These are phyloP conservation scores for Drechmeria coniospora DNA, from an alignment of 2,329 filamentous ascomycete species.

Conservation along the genomic window DNA sequence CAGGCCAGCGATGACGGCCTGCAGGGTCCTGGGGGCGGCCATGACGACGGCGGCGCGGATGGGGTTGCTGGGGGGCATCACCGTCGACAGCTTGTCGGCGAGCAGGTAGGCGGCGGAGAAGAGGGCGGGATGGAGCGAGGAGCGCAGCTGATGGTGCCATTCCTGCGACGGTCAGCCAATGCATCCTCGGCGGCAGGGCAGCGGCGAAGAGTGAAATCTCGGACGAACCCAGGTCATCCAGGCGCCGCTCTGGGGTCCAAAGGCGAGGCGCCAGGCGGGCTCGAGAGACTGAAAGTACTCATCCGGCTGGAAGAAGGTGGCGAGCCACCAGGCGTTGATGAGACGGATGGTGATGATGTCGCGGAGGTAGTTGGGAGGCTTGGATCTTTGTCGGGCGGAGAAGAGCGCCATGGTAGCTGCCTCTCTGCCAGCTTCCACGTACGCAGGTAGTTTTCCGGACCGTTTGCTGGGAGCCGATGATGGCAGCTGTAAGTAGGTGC, in stretches of 20 bases:
- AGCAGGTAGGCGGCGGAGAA: constrained; percentile 63
- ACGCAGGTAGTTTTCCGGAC: constrained; percentile 45
- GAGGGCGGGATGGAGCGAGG: constrained; percentile 77
- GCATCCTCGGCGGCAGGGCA: no score
- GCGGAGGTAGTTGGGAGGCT: constrained; percentile 13
- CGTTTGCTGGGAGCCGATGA: no score
- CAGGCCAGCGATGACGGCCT: constrained; percentile 62
- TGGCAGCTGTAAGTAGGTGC: no score
- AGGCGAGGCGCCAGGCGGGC: constrained; percentile 80
- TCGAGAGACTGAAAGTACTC: constrained; percentile 95
- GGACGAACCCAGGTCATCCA: constrained; percentile 87
- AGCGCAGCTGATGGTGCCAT: constrained; percentile 78
- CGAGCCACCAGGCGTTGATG: constrained; percentile 60
- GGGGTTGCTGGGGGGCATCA: constrained; percentile 36
- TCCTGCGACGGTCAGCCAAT: no score
- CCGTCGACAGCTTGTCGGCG: constrained; percentile 38
- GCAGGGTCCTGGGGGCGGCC: constrained; percentile 56
- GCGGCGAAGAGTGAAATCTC: not conserved
- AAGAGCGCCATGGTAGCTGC: constrained; percentile 8
- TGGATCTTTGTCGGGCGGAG: constrained; percentile 6
- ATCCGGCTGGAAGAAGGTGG: constrained; percentile 95
- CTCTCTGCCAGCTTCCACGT: constrained; percentile 36
- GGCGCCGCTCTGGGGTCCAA: constrained; percentile 60
- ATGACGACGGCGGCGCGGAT: constrained; percentile 52
- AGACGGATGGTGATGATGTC: constrained; percentile 53